Percentiles rank a stretch among this genome's conserved stretches.
These are phyloP conservation scores for Hyaloscypha bicolor DNA, from an alignment of 495 filamentous ascomycete genomes.

Conservation along the genomic window DNA sequence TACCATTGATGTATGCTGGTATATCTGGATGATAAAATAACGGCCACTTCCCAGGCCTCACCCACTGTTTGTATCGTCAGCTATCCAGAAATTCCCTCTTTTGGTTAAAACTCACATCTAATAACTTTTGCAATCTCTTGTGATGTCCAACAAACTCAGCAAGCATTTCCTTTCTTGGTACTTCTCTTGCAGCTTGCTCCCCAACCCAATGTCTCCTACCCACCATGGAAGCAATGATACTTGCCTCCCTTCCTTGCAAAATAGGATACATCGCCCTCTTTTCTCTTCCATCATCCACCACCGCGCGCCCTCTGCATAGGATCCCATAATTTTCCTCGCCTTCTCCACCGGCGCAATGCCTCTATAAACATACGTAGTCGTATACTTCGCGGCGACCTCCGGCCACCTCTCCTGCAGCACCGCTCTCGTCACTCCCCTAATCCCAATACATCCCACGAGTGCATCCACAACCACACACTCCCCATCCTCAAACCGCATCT, in stretches of 20 bases:
- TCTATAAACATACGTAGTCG: slow-evolving; percentile 48
- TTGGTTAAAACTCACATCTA: slow-evolving; percentile 35
- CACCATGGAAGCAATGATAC: slow-evolving; percentile 29
- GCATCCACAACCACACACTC: slow-evolving; percentile 35
- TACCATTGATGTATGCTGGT: slow-evolving; percentile 53
- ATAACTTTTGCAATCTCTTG: slow-evolving; percentile 43
- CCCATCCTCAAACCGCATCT: slow-evolving; percentile 35
- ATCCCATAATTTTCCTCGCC: slow-evolving; percentile 44
- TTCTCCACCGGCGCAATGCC: slow-evolving; percentile 59
- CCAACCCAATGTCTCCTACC: slow-evolving; percentile 54
- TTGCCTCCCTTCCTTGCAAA: not conserved
- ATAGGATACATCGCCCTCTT: slow-evolving; percentile 62
- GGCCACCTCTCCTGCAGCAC: slow-evolving; percentile 45
- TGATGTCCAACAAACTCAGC: slow-evolving; percentile 57
- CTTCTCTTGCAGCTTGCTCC: slow-evolving; percentile 46
- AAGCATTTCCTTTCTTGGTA: slow-evolving; percentile 44
- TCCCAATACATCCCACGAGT: slow-evolving; percentile 63
- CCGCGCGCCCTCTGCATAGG: slow-evolving; percentile 53
- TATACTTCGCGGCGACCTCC: slow-evolving; percentile 32
- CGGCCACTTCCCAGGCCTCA: slow-evolving; percentile 55
- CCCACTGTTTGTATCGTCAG: slow-evolving; percentile 29
- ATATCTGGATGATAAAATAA: slow-evolving; percentile 62
- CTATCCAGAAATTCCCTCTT: not conserved
- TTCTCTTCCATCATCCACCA: slow-evolving; percentile 54
- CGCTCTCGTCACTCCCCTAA: slow-evolving; percentile 48